These are phyloP conservation scores for Phymatotrichopsis omnivora DNA, from an alignment of 2,329 filamentous ascomycete species.

Conservation along the genomic window DNA sequence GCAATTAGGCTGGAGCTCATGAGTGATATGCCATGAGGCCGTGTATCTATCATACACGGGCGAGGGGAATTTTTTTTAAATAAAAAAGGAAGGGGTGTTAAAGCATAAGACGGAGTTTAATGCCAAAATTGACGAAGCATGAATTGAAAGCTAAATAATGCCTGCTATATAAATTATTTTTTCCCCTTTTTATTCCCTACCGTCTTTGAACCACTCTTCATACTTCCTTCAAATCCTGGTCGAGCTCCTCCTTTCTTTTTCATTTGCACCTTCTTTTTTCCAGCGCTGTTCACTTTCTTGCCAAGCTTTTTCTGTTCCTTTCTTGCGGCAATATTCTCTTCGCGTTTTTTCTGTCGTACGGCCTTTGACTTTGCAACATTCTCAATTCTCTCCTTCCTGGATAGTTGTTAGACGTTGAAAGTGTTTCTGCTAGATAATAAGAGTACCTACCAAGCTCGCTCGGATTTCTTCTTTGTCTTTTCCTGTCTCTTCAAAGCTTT, in stretches of 20 bases:
- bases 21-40: no score
- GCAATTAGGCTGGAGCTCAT: no score
- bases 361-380: constrained; percentile 67
- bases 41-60: no score
- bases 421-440: not conserved
- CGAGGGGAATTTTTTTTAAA: not conserved
- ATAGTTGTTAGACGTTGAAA: constrained; percentile 11
- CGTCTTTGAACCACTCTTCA: constrained; percentile 16
- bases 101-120: not conserved
- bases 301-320: constrained; percentile 60
- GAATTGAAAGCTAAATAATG: constrained; percentile 3
- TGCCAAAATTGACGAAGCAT: not conserved
- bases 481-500: constrained; percentile 94
- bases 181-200: constrained; percentile 9
- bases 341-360: constrained; percentile 70
- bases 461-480: constrained; percentile 78
- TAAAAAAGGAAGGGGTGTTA: constrained; percentile 1
- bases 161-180: constrained; percentile 1
- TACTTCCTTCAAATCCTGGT: constrained; percentile 52
- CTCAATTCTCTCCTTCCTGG: constrained; percentile 51
- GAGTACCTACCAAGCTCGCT: constrained; percentile 59
- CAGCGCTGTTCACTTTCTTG: constrained; percentile 46
- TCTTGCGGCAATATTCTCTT: constrained; percentile 65
- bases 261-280: constrained; percentile 43
- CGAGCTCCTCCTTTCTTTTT: constrained; percentile 39